These are phyloP conservation scores for Hibiscus tridactylites DNA, from an alignment of 345 rosid genomes.

Conservation along the genomic window DNA sequence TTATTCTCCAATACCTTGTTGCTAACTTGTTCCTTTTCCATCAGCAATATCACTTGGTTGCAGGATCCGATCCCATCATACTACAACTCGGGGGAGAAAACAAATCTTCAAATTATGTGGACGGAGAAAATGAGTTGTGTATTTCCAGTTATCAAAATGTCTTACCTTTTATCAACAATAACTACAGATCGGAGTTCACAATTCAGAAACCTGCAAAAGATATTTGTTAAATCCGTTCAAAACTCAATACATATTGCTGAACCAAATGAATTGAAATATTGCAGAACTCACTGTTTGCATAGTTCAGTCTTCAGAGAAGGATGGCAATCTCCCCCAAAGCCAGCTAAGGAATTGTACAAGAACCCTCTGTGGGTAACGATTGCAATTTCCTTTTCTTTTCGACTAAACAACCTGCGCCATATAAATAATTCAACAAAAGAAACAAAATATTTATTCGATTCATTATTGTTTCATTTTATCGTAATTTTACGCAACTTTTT, in stretches of 20 bases:
- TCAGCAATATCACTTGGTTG: slow-evolving; percentile 45
- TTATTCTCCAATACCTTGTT: neutral
- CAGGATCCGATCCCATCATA: slow-evolving; percentile 31
- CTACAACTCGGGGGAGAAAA: slow-evolving; percentile 18
- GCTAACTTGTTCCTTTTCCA: slow-evolving; percentile 9
- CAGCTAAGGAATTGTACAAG: slow-evolving; percentile 41
- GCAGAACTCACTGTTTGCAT: slow-evolving; percentile 43
- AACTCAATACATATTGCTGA: too few relatives aligned
- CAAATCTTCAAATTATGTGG: neutral
- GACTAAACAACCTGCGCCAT: slow-evolving; percentile 53
- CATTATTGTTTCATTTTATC: too few relatives aligned
- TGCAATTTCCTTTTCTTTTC: slow-evolving; percentile 71
- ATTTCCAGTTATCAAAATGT: neutral
- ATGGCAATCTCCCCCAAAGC: slow-evolving; percentile 47
- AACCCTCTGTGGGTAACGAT: slow-evolving; percentile 69
- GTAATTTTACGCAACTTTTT: too few relatives aligned
- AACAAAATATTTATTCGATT: too few relatives aligned
- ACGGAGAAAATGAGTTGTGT: neutral
- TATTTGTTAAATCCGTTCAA: too few relatives aligned
- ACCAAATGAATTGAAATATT: too few relatives aligned
- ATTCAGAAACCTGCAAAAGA: slow-evolving; percentile 51
- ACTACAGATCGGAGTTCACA: slow-evolving; percentile 70
- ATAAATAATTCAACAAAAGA: too few relatives aligned
- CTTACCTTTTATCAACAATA: slow-evolving; percentile 47
- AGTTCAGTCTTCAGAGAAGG: slow-evolving; percentile 43